These are phyloP conservation scores for Athelia psychrophila DNA, from an alignment of 1,284 basidiomycete species.

Conservation along the genomic window DNA sequence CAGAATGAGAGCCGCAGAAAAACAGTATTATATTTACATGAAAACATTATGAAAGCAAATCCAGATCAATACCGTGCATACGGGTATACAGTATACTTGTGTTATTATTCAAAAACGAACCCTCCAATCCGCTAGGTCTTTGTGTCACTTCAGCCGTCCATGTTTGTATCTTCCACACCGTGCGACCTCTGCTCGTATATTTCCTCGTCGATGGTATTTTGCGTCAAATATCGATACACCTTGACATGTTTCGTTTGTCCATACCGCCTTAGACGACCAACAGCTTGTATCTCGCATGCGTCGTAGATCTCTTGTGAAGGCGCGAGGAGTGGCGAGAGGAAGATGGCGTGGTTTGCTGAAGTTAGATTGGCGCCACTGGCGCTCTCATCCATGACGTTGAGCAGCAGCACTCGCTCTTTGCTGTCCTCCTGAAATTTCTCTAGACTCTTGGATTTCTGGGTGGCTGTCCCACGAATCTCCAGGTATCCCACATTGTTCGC, in stretches of 20 bases:
- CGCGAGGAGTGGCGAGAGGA: conserved; percentile 87
- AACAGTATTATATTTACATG: not conserved
- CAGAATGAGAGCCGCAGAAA: not conserved
- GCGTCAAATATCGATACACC: conserved; percentile 79
- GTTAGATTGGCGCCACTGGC: conserved; percentile 93
- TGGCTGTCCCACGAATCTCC: conserved; percentile 80
- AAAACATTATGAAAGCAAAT: not conserved
- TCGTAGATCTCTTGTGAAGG: conserved; percentile 79
- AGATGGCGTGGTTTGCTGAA: conserved; percentile 92
- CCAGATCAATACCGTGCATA: not conserved
- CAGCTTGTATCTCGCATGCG: conserved; percentile 87
- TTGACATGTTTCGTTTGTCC: conserved; percentile 82
- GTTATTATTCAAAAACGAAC: too few relatives aligned
- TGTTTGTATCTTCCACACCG: too few relatives aligned
- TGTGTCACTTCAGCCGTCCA: too few relatives aligned
- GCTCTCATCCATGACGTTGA: conserved; percentile 92
- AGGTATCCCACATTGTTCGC: conserved; percentile 75
- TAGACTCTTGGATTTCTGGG: conserved; percentile 75
- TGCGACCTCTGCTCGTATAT: conserved; percentile 75
- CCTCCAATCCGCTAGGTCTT: too few relatives aligned
- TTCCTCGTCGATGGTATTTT: conserved; percentile 84
- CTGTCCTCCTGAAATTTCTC: conserved; percentile 82
- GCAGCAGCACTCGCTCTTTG: conserved; percentile 76
- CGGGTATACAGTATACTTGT: not conserved
- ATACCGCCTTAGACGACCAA: conserved; percentile 85